Conservation (phyloP, 108 stramenopile genomes). For the Cyclotella cryptica region DNA sequence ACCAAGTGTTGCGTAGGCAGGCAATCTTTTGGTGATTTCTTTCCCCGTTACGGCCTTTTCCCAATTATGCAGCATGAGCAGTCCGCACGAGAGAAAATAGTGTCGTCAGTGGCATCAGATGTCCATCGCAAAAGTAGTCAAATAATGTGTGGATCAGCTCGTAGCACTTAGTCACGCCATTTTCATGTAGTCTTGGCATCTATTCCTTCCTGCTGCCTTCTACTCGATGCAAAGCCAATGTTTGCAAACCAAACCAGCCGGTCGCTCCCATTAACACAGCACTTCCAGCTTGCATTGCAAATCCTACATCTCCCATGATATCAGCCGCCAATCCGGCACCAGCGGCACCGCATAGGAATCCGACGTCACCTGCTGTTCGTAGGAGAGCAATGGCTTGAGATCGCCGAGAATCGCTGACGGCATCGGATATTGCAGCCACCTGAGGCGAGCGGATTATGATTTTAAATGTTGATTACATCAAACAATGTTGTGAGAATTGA, state of each 20-base stretch:
- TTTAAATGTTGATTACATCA: not conserved
- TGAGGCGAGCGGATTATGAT: not conserved
- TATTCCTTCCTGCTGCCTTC: not conserved
- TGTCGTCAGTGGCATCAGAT: too few relatives aligned
- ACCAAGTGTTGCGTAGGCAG: too few relatives aligned
- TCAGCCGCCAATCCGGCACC: slow-evolving; percentile 77
- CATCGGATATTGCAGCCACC: slow-evolving; percentile 76
- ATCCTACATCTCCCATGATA: slow-evolving; percentile 64
- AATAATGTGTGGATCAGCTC: not conserved
- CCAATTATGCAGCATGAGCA: too few relatives aligned
- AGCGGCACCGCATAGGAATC: slow-evolving; percentile 82
- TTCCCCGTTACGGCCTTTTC: too few relatives aligned
- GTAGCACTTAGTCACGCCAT: not conserved
- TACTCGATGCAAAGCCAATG: not conserved
- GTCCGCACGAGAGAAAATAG: too few relatives aligned
- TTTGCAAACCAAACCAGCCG: slow-evolving; percentile 65
- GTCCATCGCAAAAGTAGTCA: too few relatives aligned
- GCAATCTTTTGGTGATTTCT: too few relatives aligned
- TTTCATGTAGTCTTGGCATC: not conserved
- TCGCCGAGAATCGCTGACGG: slow-evolving; percentile 62
- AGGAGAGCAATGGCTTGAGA: slow-evolving; percentile 87
- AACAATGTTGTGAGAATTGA: not conserved
- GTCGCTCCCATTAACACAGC: slow-evolving; percentile 75
- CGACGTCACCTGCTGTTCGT: slow-evolving; percentile 85
- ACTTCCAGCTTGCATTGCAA: slow-evolving; percentile 78